These are phyloP conservation scores for Curvularia lunata DNA, from an alignment of 2,329 filamentous ascomycete species.

Conservation along the genomic window DNA sequence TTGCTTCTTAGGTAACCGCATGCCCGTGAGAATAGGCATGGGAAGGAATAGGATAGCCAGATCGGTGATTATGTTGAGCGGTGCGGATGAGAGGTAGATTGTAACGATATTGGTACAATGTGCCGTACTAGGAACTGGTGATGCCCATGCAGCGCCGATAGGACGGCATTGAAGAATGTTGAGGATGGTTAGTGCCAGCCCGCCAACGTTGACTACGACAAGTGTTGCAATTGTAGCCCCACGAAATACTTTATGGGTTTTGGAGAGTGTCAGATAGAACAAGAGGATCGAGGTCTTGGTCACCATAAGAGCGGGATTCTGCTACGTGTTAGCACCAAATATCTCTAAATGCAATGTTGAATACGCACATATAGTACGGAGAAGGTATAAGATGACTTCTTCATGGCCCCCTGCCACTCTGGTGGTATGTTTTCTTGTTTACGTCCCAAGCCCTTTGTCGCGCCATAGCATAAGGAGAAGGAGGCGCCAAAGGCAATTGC, in stretches of 20 bases:
- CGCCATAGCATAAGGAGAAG: conserved; percentile 69
- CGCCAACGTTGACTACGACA: conserved; percentile 77
- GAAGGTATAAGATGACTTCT: conserved; percentile 65
- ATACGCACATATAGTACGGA: conserved; percentile 64
- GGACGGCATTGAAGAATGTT: conserved; percentile 88
- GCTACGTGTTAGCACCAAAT: conserved; percentile 26
- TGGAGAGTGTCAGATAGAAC: conserved; percentile 85
- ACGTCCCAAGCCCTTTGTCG: conserved; percentile 69
- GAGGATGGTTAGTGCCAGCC: conserved; percentile 79
- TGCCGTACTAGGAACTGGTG: conserved; percentile 54
- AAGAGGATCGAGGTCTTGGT: conserved; percentile 92
- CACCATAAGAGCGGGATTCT: conserved; percentile 89
- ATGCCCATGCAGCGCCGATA: conserved; percentile 70
- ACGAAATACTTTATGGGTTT: conserved; percentile 77
- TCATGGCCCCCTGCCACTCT: conserved; percentile 59
- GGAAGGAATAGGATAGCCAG: conserved; percentile 85
- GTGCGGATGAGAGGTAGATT: conserved; percentile 75
- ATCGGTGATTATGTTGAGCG: conserved; percentile 91
- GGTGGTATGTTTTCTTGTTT: conserved; percentile 66
- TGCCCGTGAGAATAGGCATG: conserved; percentile 78
- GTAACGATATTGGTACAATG: conserved; percentile 68
- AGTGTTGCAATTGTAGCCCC: conserved; percentile 83
- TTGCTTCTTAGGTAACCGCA: conserved; percentile 83
- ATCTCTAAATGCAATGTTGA: conserved; percentile 1
- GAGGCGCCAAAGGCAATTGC: conserved; percentile 70